Conservation (phyloP, 768 basidiomycete species). For the Pisolithus microcarpus region DNA sequence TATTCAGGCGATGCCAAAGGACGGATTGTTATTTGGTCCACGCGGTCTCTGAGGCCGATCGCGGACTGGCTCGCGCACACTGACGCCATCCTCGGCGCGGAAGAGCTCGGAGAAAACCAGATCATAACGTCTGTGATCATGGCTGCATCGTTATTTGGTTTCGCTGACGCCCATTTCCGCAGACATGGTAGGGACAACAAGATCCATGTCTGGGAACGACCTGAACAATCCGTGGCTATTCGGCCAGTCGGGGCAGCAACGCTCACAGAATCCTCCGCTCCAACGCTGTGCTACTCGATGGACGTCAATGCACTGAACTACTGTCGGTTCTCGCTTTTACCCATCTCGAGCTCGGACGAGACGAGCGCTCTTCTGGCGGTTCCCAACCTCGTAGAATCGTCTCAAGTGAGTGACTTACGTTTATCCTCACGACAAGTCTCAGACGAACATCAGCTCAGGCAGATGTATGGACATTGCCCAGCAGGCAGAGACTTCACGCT, state of each 20-base stretch:
- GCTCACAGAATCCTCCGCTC: constrained; percentile 40
- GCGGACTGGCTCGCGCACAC: constrained; percentile 74
- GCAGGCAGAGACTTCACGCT: constrained; percentile 65
- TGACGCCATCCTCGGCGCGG: constrained; percentile 67
- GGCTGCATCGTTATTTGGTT: background rate
- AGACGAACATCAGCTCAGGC: constrained; percentile 39
- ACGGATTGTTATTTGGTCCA: constrained; percentile 67
- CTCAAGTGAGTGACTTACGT: constrained; percentile 44
- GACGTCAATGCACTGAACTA: constrained; percentile 93
- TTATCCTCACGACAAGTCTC: background rate
- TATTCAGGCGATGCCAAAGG: constrained; percentile 86
- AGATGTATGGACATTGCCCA: constrained; percentile 81
- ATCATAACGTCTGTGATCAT: constrained; percentile 68
- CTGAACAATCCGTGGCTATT: constrained; percentile 41
- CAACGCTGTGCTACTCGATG: constrained; percentile 56
- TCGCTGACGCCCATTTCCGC: background rate
- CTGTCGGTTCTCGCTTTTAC: constrained; percentile 77
- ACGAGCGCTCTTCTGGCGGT: constrained; percentile 58
- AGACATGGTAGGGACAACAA: constrained; percentile 88
- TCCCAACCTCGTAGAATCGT: constrained; percentile 86
- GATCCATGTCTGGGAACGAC: constrained; percentile 63
- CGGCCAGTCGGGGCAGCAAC: constrained; percentile 51
- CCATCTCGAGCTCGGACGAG: constrained; percentile 11
- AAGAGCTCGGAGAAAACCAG: constrained; percentile 55
- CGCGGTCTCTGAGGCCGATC: constrained; percentile 66